A percentile compares a stretch with the other conserved stretches of the same genome.
Conservation (phyloP, 1,284 basidiomycete genomes). For the Exobasidium cylindrosporum region DNA sequence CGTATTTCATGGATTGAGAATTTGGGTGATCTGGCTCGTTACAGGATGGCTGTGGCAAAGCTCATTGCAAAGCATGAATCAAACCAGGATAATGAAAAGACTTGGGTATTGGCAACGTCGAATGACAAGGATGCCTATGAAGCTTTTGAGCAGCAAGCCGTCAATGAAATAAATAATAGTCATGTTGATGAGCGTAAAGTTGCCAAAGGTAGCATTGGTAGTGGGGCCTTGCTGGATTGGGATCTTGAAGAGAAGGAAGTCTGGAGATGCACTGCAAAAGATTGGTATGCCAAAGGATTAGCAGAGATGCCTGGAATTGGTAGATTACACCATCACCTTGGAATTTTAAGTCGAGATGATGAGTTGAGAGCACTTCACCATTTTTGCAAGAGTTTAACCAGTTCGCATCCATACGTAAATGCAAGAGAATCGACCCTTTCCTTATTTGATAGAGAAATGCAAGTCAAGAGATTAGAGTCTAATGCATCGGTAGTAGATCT, state of each 20-base stretch:
- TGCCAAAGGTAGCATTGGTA: constrained; percentile 67
- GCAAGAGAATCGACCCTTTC: constrained; percentile 82
- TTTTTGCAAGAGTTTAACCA: constrained; percentile 86
- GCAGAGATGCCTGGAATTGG: constrained; percentile 85
- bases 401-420: constrained; percentile 77
- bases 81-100: neutral
- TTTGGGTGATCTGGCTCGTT: constrained; percentile 88
- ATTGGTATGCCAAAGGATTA: constrained; percentile 88
- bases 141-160: neutral
- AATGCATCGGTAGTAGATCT: constrained; percentile 76
- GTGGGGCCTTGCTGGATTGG: constrained; percentile 78
- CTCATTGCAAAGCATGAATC: neutral
- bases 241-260: constrained; percentile 87
- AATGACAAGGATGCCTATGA: constrained; percentile 11
- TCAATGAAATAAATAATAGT: neutral
- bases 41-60: constrained; percentile 81
- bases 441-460: constrained; percentile 72
- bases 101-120: neutral
- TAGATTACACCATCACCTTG: constrained; percentile 90
- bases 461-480: constrained; percentile 61
- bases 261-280: constrained; percentile 82
- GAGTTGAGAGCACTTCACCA: constrained; percentile 87
- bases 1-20: constrained; percentile 88
- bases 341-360: constrained; percentile 73
- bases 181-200: neutral